Evolutionary conservation across 352 stramenopile genomes (phyloP).

Genomic region (Phytophthora cactorum): DNA sequence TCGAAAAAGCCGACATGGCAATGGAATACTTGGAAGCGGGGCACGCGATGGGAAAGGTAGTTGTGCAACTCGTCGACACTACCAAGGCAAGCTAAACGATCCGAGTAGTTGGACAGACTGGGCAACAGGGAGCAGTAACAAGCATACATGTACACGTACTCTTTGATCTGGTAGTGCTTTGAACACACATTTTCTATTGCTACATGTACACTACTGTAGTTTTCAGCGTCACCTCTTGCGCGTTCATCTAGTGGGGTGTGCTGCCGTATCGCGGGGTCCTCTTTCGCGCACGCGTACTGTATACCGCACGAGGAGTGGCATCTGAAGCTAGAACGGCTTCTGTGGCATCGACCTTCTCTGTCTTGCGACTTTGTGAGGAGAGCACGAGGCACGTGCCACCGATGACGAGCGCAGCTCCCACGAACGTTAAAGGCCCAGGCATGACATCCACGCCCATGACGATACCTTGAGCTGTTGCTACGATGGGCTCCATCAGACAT

Average conservation of each 20-base stretch:
- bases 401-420: conserved; percentile 79
- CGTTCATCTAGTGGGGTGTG: conserved; percentile 28
- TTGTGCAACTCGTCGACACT: conserved; percentile 55
- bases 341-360: conserved; percentile 82
- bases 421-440: conserved; percentile 71
- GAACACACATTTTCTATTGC: conserved; percentile 22
- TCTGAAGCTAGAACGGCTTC: conserved; percentile 66
- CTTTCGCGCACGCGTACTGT: conserved; percentile 63
- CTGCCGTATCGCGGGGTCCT: conserved; percentile 58
- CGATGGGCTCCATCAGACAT: conserved; percentile 87
- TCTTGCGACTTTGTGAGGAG: conserved; percentile 77
- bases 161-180: background rate
- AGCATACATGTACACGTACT: background rate
- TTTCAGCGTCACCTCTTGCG: too few relatives aligned
- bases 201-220: background rate
- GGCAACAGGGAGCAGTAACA: background rate
- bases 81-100: conserved; percentile 21
- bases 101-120: background rate
- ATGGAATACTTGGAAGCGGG: conserved; percentile 72
- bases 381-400: conserved; percentile 83
- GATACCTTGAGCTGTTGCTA: conserved; percentile 82
- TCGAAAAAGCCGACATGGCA: conserved; percentile 67
- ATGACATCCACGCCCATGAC: conserved; percentile 74
- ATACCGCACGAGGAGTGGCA: conserved; percentile 66
- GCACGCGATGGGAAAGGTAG: conserved; percentile 69